Evolutionary conservation across 2,329 filamentous ascomycete genomes (phyloP).

Genomic region (Thermothelomyces thermophilus): DNA sequence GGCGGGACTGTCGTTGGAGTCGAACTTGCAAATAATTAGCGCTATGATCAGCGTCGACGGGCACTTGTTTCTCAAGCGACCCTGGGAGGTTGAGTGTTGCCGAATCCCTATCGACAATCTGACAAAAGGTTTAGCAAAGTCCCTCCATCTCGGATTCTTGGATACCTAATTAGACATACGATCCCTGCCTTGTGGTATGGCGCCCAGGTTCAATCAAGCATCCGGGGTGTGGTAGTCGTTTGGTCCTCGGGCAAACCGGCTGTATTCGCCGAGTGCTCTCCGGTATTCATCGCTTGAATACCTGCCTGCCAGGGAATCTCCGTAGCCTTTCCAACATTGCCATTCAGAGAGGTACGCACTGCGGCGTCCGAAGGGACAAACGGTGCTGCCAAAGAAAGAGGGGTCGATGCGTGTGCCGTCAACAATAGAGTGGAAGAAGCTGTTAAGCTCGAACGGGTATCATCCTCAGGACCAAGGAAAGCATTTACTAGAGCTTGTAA

Average conservation of each 20-base stretch:
- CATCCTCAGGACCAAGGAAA: not conserved
- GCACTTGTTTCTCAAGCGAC: slow-evolving; percentile 5
- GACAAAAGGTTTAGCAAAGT: not conserved
- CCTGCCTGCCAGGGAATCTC: not conserved
- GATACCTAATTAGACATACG: not conserved
- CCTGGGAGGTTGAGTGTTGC: slow-evolving; percentile 4
- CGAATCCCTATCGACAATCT: slow-evolving; percentile 10
- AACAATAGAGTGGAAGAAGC: not conserved
- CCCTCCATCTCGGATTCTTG: not conserved
- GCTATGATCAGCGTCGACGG: slow-evolving; percentile 9
- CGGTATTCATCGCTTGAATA: not conserved
- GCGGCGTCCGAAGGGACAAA: not conserved
- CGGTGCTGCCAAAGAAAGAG: not conserved
- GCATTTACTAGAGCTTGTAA: not conserved
- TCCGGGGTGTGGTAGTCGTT: not conserved
- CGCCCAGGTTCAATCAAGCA: too few relatives aligned
- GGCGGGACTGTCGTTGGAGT: not conserved
- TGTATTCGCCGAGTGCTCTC: not conserved
- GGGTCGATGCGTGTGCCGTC: not conserved
- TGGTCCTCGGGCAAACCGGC: not conserved
- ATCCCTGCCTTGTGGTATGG: not conserved
- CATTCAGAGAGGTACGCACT: not conserved
- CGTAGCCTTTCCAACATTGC: not conserved
- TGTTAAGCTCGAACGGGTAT: not conserved
- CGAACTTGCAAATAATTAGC: slow-evolving; percentile 12